phyloP scores from a whole-genome alignment of 768 basidiomycete species.

The Leccinellum albellum region DNA sequence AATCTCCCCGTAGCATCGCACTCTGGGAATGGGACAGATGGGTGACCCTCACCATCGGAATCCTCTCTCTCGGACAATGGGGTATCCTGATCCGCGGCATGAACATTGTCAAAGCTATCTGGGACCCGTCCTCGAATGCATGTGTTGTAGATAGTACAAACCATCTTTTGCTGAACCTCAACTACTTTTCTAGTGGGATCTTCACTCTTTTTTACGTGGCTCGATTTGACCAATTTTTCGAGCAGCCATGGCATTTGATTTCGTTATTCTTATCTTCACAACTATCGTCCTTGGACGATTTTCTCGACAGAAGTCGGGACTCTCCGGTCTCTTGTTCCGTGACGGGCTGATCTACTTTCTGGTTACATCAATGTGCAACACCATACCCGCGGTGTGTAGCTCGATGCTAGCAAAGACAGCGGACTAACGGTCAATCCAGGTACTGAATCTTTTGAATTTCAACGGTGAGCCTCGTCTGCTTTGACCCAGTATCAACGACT shows the following conservation, averaged over 20 bases:
- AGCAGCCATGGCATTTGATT: conserved; percentile 67
- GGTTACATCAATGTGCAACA: conserved; percentile 61
- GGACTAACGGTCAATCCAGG: conserved; percentile 9
- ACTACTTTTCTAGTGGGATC: conserved; percentile 72
- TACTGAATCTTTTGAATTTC: conserved; percentile 24
- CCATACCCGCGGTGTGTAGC: conserved; percentile 57
- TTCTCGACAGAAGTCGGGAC: conserved; percentile 45
- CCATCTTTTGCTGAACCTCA: conserved; percentile 55
- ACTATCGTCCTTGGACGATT: conserved; percentile 46
- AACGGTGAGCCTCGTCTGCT: conserved; percentile 16
- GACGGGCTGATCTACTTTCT: conserved; percentile 71
- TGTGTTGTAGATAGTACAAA: conserved; percentile 55
- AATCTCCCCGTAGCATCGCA: conserved; percentile 47
- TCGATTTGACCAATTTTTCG: neutral
- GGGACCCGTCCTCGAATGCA: conserved; percentile 37
- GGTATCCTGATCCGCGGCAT: conserved; percentile 63
- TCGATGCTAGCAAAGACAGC: neutral
- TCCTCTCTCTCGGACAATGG: conserved; percentile 63
- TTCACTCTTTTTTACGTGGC: conserved; percentile 4
- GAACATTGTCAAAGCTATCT: conserved; percentile 57
- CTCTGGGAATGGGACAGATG: conserved; percentile 60
- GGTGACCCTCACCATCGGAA: conserved; percentile 48
- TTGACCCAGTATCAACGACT: neutral
- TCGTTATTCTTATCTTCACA: conserved; percentile 55
- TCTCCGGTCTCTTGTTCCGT: conserved; percentile 70